Conservation (phyloP, 2,329 filamentous ascomycete species). For the Grosmannia penicillata region DNA sequence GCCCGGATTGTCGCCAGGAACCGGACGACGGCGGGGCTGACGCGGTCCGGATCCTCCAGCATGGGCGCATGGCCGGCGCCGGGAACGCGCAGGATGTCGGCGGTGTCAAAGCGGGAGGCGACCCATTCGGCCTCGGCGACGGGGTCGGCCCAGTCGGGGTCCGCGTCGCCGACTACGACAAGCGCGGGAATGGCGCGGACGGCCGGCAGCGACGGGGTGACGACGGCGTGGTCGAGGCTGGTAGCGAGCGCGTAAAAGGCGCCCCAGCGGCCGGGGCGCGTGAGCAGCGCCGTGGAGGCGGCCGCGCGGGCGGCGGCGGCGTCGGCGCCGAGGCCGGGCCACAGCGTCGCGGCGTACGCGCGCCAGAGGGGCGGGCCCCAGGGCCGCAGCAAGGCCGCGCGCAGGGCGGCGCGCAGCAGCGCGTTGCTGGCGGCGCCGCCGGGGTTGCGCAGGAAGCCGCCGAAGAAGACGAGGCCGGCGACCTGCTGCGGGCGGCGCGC, state of each 20-base stretch:
- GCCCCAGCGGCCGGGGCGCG: slow-evolving; percentile 7
- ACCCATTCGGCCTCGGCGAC: slow-evolving; percentile 11
- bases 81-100: slow-evolving; percentile 4
- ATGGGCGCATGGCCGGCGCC: slow-evolving; percentile 11
- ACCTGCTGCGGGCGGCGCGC: slow-evolving; percentile 9
- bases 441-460: slow-evolving; percentile 9
- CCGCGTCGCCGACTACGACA: slow-evolving; percentile 11
- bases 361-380: slow-evolving; percentile 10
- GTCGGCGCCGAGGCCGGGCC: slow-evolving; percentile 9
- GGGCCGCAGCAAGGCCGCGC: slow-evolving; percentile 6
- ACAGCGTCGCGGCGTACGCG: slow-evolving; percentile 7
- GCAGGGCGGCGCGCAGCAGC: slow-evolving; percentile 4
- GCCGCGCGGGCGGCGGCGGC: slow-evolving; percentile 6
- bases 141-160: slow-evolving; percentile 11
- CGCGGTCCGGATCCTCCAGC: slow-evolving; percentile 9
- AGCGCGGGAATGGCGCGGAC: slow-evolving; percentile 6
- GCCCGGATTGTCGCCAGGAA: slow-evolving; percentile 6
- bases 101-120: slow-evolving; percentile 6
- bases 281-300: slow-evolving; percentile 3
- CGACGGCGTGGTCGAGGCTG: slow-evolving; percentile 7
- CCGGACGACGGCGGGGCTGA: slow-evolving; percentile 6
- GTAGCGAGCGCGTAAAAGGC: slow-evolving; percentile 8
- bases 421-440: not conserved
- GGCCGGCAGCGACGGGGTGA: slow-evolving; percentile 4
- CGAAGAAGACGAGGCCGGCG: slow-evolving; percentile 9